Evolutionary conservation across 106 monocot species (phyloP).

Genomic region (Acorus gramineus): DNA sequence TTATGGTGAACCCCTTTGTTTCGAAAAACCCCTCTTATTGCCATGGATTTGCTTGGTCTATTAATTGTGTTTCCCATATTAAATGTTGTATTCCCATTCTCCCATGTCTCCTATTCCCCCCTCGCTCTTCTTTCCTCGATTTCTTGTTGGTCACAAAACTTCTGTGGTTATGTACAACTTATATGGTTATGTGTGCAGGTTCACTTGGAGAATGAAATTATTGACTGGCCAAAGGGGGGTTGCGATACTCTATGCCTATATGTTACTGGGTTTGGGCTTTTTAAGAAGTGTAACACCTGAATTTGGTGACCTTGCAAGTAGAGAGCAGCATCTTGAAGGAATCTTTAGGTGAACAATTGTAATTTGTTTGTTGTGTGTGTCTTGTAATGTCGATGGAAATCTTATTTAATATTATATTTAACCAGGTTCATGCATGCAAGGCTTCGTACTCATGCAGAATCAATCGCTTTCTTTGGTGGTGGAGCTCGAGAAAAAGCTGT

Average conservation of each 20-base stretch:
- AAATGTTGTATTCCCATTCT: too few species aligned
- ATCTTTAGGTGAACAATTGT: constrained; percentile 55
- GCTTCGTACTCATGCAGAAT: constrained; percentile 94
- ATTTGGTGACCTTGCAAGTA: constrained; percentile 82
- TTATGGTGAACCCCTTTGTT: constrained; percentile 58
- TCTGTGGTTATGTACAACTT: background rate
- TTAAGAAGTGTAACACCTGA: constrained; percentile 86
- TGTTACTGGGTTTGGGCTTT: constrained; percentile 94
- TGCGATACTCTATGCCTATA: constrained; percentile 87
- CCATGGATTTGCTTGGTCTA: too few species aligned
- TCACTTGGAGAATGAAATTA: constrained; percentile 98
- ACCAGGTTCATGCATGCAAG: constrained; percentile 90
- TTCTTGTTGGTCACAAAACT: background rate
- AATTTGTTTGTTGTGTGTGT: too few species aligned
- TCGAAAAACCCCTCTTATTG: too few species aligned
- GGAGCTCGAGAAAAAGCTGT: constrained; percentile 97
- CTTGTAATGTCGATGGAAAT: too few species aligned
- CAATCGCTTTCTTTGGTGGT: constrained; percentile 98
- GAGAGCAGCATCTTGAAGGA: constrained; percentile 92
- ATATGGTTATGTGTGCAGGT: constrained; percentile 36
- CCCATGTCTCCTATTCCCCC: too few species aligned
- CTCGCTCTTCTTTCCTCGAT: background rate
- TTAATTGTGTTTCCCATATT: background rate
- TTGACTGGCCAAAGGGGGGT: constrained; percentile 90
- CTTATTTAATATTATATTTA: background rate